A percentile compares a stretch with the other conserved stretches of the same genome.
Conservation (phyloP, 192 early-diverging fungal species). For the Gaertneriomyces semiglobifer region DNA sequence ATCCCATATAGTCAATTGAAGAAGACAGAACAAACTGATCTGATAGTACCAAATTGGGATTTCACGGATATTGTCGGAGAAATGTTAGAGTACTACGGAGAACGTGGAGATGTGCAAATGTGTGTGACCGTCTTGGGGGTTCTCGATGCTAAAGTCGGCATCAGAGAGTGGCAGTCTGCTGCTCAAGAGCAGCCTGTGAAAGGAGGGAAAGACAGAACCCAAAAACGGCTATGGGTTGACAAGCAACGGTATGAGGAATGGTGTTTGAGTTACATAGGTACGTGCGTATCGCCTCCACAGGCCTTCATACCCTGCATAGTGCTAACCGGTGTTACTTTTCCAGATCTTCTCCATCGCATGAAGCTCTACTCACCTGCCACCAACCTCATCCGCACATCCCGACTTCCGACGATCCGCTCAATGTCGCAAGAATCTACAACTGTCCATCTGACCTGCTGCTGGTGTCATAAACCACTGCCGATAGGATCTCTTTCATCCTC, state of each 20-base stretch:
- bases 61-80: conserved; percentile 47
- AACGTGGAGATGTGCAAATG: conserved; percentile 79
- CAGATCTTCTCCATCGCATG: conserved; percentile 69
- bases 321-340: neutral
- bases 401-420: conserved; percentile 35
- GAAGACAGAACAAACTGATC: conserved; percentile 18
- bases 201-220: no score
- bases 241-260: conserved; percentile 59
- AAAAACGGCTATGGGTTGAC: conserved; percentile 39
- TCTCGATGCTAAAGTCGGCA: conserved; percentile 21
- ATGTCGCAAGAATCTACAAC: conserved; percentile 63
- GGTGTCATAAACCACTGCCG: conserved; percentile 61
- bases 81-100: conserved; percentile 68
- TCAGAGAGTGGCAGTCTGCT: no score
- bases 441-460: conserved; percentile 65
- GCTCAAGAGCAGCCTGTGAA: no score
- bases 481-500: neutral
- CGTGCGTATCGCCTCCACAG: neutral
- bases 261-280: conserved; percentile 70
- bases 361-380: conserved; percentile 68
- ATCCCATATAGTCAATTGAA: neutral
- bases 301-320: neutral
- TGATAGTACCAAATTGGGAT: conserved; percentile 38
- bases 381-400: conserved; percentile 54
- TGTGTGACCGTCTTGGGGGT: conserved; percentile 67